phyloP scores from a whole-genome alignment of 768 basidiomycete genomes.

The Mycena olivaceomarginata region DNA sequence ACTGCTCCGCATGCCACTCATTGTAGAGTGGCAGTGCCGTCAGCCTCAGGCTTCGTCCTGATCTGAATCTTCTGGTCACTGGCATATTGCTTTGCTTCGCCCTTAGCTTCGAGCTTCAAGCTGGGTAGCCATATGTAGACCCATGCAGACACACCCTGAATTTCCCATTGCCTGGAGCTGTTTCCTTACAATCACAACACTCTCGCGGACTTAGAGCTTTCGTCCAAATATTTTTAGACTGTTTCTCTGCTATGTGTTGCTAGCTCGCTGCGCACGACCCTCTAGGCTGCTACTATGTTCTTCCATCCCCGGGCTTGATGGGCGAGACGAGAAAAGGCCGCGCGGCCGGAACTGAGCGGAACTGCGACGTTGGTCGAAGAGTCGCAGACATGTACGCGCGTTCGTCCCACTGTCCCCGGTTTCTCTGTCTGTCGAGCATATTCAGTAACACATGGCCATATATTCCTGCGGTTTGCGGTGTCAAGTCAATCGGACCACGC shows the following conservation, averaged over 20 bases:
- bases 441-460: background rate
- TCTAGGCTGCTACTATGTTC: background rate
- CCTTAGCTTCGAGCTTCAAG: too few species aligned
- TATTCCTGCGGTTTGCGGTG: conserved; percentile 16
- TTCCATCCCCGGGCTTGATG: conserved; percentile 10
- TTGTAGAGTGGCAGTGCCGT: too few species aligned
- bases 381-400: background rate
- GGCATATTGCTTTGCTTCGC: too few species aligned
- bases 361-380: conserved; percentile 6
- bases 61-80: too few species aligned
- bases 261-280: background rate
- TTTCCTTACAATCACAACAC: too few species aligned
- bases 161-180: too few species aligned
- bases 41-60: too few species aligned
- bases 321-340: conserved; percentile 23
- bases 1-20: too few species aligned
- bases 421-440: background rate
- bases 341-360: conserved; percentile 14
- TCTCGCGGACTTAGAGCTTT: too few species aligned
- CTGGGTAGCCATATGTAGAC: too few species aligned
- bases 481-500: conserved; percentile 4
- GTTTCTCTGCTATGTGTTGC: background rate
- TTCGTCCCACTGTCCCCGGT: background rate
- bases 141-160: too few species aligned
- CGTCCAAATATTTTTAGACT: background rate